Base-by-base conservation (phyloP, 2,329 filamentous ascomycete species). In the Cordyceps militaris region DNA sequence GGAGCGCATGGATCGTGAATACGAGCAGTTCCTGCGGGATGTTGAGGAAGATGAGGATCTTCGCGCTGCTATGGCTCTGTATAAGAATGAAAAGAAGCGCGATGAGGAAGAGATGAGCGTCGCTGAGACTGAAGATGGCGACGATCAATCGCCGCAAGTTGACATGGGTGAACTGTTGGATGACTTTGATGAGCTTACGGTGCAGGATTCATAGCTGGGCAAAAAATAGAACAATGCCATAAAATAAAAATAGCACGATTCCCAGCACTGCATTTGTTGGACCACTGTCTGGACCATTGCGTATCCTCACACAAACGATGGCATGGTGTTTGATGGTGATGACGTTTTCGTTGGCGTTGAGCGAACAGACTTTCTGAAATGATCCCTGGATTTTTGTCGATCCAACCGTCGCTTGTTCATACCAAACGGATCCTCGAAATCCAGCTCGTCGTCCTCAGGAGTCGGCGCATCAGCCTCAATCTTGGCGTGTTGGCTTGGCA, bases 11-110 rank as follows among this genome's bases (percentile, higher is more conserved):
- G 92, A 97, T 69, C 83, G 87, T 63, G 94, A 99, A 73, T 99
- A 96, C 74, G 94, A 99, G 77, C 84, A 92, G 83, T 99, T 99
- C 84, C 76, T 99, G 78, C 87, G 88, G 47, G 94, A 99, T 71
- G 90, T 99, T 11, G 95, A 99, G 74, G 92, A 97, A 70, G 94
- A 99, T 70, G 82, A 88, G 54, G 94, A 99, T 68, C 79, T 97
- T 64, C 81, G 94, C 57, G 82, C 86, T 44, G 91, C 91, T 1
- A 77, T 99, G 69, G 89, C 90, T 47, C 71, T 99, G 66, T 99
- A 96, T 77, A 96, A 93, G 76, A 81, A 79, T 61, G 73, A 79
- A 65, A 77, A 74, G 70, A 72, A 75, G 70, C 65, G 68, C 56
- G 79, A 83, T 58, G 73, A 76, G 1, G 84, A 87, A 59, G 83